Evolutionary conservation across 106 monocot genomes (phyloP), one percentile per base, ranked within the genome.

Genomic region (Narthecium ossifragum): DNA sequence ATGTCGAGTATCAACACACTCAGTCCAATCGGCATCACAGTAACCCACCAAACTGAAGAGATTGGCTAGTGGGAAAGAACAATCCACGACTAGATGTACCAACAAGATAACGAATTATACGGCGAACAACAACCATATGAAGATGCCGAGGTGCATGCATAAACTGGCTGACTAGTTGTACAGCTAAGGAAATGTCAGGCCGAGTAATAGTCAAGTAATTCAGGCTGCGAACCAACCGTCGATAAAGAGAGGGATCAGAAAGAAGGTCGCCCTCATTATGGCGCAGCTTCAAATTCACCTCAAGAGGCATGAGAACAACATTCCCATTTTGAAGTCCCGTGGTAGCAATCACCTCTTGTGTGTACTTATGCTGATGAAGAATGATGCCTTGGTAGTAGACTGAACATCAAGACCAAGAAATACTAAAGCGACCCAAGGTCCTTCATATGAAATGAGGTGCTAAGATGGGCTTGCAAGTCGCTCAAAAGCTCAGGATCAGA

Each of bases 291-390:
- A 60, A 28, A 31, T 55, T 55, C 5, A 26, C 26, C 30, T 60
- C 40, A 8, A 60, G 26, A 25, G 60, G 60, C 25, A 41, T 60
- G 27, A 41, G 20, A 2, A 33, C n/a, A 17, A 34, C 17, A 21
- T 12, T 34, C 32, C n/a, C 21, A 34, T 32, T 18, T 18, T 57
- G 33, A 33, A 57, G 57, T 21, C 57, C 33, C 17, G 31, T n/a
- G 13, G 36, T 18, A 18, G 31, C 8, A 57, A 22, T 57, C 33
- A 33, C n/a, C 32, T 57, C 34, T 5, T 57, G 57, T 17, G 31
- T 34, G 21, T 57, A 57, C 9, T 57, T 57, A 36, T 36, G 57
- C 12, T 57, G 57, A 57, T 57, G 15, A n/a, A n/a, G n/a, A n/a
- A n/a, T n/a, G n/a, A n/a, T n/a, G n/a, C n/a, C n/a, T n/a, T n/a